Evolutionary conservation across 2,329 filamentous ascomycete species (phyloP).

Genomic region (Trichocomaceae sp.): DNA sequence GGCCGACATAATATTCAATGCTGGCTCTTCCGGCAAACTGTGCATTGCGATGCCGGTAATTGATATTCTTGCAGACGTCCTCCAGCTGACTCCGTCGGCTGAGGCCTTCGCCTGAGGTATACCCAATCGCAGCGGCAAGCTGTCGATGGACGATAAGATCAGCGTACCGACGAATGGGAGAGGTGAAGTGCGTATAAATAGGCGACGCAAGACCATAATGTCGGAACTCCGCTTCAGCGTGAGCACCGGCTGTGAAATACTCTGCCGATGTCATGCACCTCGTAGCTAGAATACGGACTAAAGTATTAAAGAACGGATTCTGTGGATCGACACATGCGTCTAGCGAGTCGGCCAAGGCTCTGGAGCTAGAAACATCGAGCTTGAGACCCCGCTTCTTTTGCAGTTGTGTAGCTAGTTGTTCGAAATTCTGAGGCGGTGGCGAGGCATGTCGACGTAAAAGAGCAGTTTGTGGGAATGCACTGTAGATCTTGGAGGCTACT

Average conservation of each 20-base stretch:
- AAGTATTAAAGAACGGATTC: conserved; percentile 96
- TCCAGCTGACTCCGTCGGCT: conserved; percentile 80
- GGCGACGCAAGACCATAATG: conserved; percentile 95
- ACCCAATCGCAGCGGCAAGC: conserved; percentile 89
- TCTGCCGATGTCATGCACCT: conserved; percentile 99
- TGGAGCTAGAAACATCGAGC: conserved; percentile 76
- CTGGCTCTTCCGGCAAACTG: conserved; percentile 90
- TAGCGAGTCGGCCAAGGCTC: conserved; percentile 86
- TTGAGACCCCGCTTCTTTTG: conserved; percentile 77
- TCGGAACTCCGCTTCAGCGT: conserved; percentile 87
- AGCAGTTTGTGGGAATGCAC: conserved; percentile 89
- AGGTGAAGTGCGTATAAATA: conserved; percentile 99
- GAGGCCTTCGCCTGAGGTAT: conserved; percentile 73
- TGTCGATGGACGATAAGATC: conserved; percentile 91
- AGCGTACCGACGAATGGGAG: conserved; percentile 94
- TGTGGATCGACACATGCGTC: conserved; percentile 71
- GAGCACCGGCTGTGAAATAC: conserved; percentile 93
- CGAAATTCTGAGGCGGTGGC: conserved; percentile 92
- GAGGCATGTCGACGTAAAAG: conserved; percentile 86
- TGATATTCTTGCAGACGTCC: conserved; percentile 96
- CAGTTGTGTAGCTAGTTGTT: conserved; percentile 85
- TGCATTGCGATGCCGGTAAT: conserved; percentile 91
- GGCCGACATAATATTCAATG: conserved; percentile 96
- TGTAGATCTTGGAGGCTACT: conserved; percentile 83
- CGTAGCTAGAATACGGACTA: conserved; percentile 94